These are phyloP conservation scores for Ophiostoma montium DNA, from an alignment of 2,329 filamentous ascomycete genomes.

Conservation along the genomic window DNA sequence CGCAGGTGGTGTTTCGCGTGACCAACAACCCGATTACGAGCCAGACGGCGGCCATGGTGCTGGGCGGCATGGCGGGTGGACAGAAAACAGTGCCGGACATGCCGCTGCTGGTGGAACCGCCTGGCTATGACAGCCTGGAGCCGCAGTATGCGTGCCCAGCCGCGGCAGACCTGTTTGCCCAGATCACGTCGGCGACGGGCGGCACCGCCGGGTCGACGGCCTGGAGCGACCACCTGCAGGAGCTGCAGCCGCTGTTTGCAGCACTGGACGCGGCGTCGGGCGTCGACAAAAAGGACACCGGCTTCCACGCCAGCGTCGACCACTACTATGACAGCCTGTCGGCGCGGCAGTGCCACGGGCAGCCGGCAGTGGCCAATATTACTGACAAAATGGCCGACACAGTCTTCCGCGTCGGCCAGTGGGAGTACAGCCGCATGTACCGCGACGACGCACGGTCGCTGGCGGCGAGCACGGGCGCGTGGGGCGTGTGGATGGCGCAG, in stretches of 20 bases:
- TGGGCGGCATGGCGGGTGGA: constrained; percentile 52
- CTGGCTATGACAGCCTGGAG: constrained; percentile 56
- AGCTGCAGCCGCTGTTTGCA: constrained; percentile 35
- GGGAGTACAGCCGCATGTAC: constrained; percentile 69
- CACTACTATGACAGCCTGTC: constrained; percentile 81
- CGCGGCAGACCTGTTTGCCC: constrained; percentile 21
- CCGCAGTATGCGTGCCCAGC: constrained; percentile 54
- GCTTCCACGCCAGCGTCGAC: constrained; percentile 60
- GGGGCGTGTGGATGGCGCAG: constrained; percentile 63
- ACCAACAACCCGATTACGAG: constrained; percentile 74
- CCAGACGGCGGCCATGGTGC: constrained; percentile 63
- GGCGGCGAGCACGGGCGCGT: constrained; percentile 43
- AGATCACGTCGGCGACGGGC: constrained; percentile 2
- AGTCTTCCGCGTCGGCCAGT: constrained; percentile 64
- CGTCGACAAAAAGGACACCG: constrained; percentile 37
- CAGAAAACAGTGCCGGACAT: constrained; percentile 39
- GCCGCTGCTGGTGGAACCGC: constrained; percentile 37
- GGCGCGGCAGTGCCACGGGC: constrained; percentile 60
- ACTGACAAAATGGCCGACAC: constrained; percentile 47
- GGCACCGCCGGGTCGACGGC: background rate
- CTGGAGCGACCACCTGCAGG: constrained; percentile 13
- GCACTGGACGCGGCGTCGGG: constrained; percentile 55
- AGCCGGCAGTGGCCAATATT: constrained; percentile 43
- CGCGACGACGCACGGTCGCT: constrained; percentile 52
- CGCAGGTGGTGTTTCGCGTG: constrained; percentile 49